Base-by-base conservation (phyloP, 768 basidiomycete genomes). In the Trametes cingulata region DNA sequence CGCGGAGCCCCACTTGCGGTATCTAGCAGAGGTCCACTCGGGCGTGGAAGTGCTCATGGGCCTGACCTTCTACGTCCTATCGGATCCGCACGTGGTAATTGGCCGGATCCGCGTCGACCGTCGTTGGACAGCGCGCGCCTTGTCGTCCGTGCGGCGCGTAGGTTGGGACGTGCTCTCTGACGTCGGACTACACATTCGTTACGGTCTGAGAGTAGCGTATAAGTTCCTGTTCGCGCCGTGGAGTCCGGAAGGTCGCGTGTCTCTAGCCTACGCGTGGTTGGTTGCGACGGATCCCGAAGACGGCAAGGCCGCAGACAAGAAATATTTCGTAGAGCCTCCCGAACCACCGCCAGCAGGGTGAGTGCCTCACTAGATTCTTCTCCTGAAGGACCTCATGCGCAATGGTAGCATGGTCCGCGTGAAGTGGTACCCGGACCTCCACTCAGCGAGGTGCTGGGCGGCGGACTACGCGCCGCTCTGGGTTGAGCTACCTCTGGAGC, bases 351-450 rank as follows among this genome's bases (percentile, higher is more conserved):
- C n/a, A 19, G 49, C 36, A 37, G 27, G 45, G 45, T 46, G 22
- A 7, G 45, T 46, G 8, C 13, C 22, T 6, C 9, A 24, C 22
- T 25, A 24, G 20, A 2, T 6, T 3, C 9, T 14, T 6, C 6
- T 24, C 20, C 20, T 22, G 4, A 10, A 24, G 3, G 20, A 3
- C 12, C 45, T 46, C 9, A 46, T 8, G 8, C 8, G 20, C 4
- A n/a, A 2, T 20, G 14, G 6, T n/a, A 59, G 58, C 2, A 45
- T 4, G 15, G 43, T 60, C 6, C 58, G 59, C 5, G 52, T 61
- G 1, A 61, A 50, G 33, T 61, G 59, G 59, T 61, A 55, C 40
- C 59, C 59, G 0, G 33, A 41, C 33, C 24, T 50, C 3, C 40
- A 50, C 8, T 39, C 59, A 2, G 41, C 40, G 10, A n/a, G 39